Percentiles rank a stretch among this genome's conserved stretches.
phyloP scores from a whole-genome alignment of 768 basidiomycete genomes.

The Xerocomellus dryophilus region DNA sequence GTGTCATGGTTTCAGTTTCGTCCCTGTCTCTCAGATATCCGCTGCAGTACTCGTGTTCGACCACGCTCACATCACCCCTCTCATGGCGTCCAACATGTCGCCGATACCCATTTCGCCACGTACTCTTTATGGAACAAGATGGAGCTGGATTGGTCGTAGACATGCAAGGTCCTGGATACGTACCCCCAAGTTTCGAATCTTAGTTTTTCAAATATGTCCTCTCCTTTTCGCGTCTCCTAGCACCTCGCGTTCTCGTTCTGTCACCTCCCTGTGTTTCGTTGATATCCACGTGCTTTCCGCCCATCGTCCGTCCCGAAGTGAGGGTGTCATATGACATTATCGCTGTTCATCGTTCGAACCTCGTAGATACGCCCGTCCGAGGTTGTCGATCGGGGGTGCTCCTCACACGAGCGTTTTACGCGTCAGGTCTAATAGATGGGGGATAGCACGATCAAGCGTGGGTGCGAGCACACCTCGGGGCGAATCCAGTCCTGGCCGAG shows the following conservation, averaged over 20 bases:
- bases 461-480: too few species aligned
- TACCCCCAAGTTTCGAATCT: constrained; percentile 10
- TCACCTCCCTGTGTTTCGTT: too few species aligned
- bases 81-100: too few species aligned
- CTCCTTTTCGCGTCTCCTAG: neutral
- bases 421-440: too few species aligned
- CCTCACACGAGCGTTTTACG: constrained; percentile 68
- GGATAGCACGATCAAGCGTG: too few species aligned
- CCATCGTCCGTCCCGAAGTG: neutral
- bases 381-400: constrained; percentile 63
- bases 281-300: too few species aligned
- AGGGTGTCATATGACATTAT: neutral
- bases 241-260: neutral
- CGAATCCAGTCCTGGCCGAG: too few species aligned
- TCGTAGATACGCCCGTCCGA: constrained; percentile 42
- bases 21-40: neutral
- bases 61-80: neutral
- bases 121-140: neutral
- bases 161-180: too few species aligned
- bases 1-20: constrained; percentile 2
- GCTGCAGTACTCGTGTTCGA: neutral
- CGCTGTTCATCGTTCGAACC: constrained; percentile 1
- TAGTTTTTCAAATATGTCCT: too few species aligned
- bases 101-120: neutral
- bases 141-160: constrained; percentile 8